phyloP scores from a whole-genome alignment of 805 yeast species.

The Schwanniomyces polymorphus region DNA sequence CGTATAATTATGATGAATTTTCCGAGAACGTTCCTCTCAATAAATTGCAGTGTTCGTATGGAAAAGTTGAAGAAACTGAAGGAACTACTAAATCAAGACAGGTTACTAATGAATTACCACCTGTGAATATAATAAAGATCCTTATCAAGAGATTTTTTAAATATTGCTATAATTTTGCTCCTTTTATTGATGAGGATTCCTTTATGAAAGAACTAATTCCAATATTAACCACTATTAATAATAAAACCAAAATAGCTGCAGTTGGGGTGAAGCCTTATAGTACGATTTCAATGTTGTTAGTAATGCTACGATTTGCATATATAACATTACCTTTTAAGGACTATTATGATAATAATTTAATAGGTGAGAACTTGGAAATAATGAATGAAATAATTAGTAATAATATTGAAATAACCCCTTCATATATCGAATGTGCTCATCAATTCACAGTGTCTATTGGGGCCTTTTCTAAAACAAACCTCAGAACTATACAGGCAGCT shows the following conservation, averaged over 20 bases:
- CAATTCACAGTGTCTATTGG: neutral
- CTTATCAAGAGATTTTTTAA: slow-evolving; percentile 51
- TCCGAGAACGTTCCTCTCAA: neutral
- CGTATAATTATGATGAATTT: neutral
- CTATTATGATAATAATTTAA: neutral
- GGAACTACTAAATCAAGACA: neutral
- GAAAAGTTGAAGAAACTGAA: neutral
- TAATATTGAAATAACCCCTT: neutral
- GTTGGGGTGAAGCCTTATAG: slow-evolving; percentile 1
- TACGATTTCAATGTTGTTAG: slow-evolving; percentile 36
- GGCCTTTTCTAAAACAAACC: neutral
- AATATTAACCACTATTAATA: slow-evolving; percentile 15
- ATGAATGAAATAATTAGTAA: neutral
- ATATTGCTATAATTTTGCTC: slow-evolving; percentile 43
- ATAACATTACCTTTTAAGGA: slow-evolving; percentile 29
- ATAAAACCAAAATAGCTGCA: neutral
- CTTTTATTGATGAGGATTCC: slow-evolving; percentile 48
- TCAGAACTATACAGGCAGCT: slow-evolving; percentile 6
- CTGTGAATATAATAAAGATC: slow-evolving; percentile 32
- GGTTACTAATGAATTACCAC: slow-evolving; percentile 27
- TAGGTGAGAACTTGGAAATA: neutral
- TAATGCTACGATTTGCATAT: slow-evolving; percentile 42
- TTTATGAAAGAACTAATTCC: slow-evolving; percentile 40
- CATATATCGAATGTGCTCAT: slow-evolving; percentile 2
- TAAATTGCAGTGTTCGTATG: neutral